Evolutionary conservation across 805 yeast species (phyloP).

Genomic region (Candida railenensis): DNA sequence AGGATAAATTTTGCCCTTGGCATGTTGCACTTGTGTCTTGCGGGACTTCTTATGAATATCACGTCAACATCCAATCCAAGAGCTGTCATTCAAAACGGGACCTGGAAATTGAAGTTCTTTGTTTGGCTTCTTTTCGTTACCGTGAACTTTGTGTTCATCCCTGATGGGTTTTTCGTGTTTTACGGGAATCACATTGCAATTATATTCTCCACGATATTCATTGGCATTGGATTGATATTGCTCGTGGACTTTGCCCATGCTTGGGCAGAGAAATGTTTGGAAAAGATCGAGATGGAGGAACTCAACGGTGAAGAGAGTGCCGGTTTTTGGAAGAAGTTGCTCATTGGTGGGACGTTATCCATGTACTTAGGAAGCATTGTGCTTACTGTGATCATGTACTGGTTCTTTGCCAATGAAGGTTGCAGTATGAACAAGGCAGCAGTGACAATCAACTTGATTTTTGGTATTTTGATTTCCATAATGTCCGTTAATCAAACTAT

Average conservation of each 20-base stretch:
- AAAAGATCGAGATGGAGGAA: slow-evolving; percentile 80
- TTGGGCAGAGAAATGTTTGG: slow-evolving; percentile 96
- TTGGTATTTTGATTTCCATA: slow-evolving; percentile 62
- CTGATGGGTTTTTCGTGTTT: slow-evolving; percentile 80
- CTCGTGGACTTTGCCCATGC: slow-evolving; percentile 97
- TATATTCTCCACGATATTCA: slow-evolving; percentile 77
- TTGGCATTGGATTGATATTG: slow-evolving; percentile 84
- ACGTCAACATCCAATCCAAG: slow-evolving; percentile 76
- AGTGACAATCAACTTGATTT: slow-evolving; percentile 69
- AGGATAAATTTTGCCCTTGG: slow-evolving; percentile 88
- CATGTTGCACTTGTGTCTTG: slow-evolving; percentile 68
- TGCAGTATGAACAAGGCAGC: slow-evolving; percentile 91
- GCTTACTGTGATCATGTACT: slow-evolving; percentile 77
- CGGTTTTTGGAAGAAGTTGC: slow-evolving; percentile 72
- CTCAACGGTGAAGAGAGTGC: slow-evolving; percentile 47
- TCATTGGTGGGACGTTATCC: slow-evolving; percentile 81
- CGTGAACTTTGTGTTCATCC: slow-evolving; percentile 67
- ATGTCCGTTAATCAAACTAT: slow-evolving; percentile 78
- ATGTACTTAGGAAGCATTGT: slow-evolving; percentile 78
- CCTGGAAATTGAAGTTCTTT: slow-evolving; percentile 78
- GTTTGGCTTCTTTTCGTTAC: slow-evolving; percentile 57
- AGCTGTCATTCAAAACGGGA: slow-evolving; percentile 84
- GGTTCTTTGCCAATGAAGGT: slow-evolving; percentile 75
- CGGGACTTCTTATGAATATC: slow-evolving; percentile 67
- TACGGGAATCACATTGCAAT: slow-evolving; percentile 93